These are phyloP conservation scores for Juglanconis juglandina DNA, from an alignment of 2,329 filamentous ascomycete genomes.

Conservation along the genomic window DNA sequence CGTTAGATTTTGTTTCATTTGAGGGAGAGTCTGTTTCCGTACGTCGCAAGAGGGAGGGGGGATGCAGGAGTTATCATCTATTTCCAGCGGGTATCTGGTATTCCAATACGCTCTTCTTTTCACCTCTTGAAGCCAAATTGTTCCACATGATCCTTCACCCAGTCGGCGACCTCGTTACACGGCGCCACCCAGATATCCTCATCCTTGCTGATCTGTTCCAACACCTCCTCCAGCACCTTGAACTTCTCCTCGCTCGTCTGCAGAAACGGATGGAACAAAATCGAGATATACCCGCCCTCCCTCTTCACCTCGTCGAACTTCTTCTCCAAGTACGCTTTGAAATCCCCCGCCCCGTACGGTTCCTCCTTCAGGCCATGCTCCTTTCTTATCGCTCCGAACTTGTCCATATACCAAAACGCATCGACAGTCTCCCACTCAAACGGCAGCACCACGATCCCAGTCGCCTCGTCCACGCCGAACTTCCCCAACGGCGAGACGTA, in stretches of 20 bases:
- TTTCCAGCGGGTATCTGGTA: neutral
- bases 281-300: constrained; percentile 23
- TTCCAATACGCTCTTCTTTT: neutral
- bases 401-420: constrained; percentile 32
- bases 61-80: neutral
- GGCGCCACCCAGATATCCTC: constrained; percentile 26
- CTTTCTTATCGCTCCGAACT: constrained; percentile 23
- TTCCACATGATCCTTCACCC: constrained; percentile 21
- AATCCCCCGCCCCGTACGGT: constrained; percentile 17
- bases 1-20: too few species aligned
- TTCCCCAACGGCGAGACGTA: constrained; percentile 27
- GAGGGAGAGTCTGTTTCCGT: too few species aligned
- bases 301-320: constrained; percentile 22
- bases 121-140: constrained; percentile 8
- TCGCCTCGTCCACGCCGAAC: constrained; percentile 19
- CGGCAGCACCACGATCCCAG: constrained; percentile 24
- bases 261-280: constrained; percentile 30
- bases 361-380: constrained; percentile 19
- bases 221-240: constrained; percentile 24
- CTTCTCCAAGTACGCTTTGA: constrained; percentile 21
- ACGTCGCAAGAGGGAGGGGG: too few species aligned
- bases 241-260: constrained; percentile 26
- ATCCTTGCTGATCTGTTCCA: constrained; percentile 21
- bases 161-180: constrained; percentile 25
- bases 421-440: constrained; percentile 30